A percentile compares a stretch with the other conserved stretches of the same genome.
Conservation (phyloP, 176 grass and related monocot species). For the Calamus simplicifolius region DNA sequence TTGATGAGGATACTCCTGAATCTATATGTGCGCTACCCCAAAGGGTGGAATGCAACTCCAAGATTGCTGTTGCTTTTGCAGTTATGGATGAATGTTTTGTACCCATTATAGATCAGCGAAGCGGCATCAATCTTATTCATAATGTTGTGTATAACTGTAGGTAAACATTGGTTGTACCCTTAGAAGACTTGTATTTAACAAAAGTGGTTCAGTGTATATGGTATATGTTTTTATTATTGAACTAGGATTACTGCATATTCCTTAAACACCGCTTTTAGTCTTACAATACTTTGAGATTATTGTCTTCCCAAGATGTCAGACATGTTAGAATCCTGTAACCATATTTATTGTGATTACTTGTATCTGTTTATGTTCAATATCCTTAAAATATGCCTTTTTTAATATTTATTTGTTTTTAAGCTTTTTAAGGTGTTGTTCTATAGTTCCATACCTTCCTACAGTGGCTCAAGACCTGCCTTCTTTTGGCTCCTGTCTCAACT, state of each 20-base stretch:
- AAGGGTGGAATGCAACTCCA: constrained; percentile 61
- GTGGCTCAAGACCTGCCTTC: too few species aligned
- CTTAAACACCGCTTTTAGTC: too few species aligned
- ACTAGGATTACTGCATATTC: too few species aligned
- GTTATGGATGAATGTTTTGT: constrained; percentile 93
- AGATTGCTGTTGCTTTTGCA: constrained; percentile 74
- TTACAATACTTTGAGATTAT: too few species aligned
- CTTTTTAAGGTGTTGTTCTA: background rate
- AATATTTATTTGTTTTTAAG: background rate
- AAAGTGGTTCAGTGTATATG: too few species aligned
- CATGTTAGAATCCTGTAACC: too few species aligned
- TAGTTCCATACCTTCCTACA: too few species aligned
- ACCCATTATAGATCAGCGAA: constrained; percentile 74
- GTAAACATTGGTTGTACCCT: constrained; percentile 47
- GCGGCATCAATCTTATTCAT: constrained; percentile 88
- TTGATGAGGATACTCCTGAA: constrained; percentile 37
- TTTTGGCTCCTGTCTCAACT: too few species aligned
- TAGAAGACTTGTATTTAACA: background rate
- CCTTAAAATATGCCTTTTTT: background rate
- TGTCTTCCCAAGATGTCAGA: too few species aligned
- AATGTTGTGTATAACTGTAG: constrained; percentile 92
- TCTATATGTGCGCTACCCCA: constrained; percentile 26
- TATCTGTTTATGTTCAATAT: background rate
- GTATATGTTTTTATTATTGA: too few species aligned
- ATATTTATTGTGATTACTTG: too few species aligned